Conservation (phyloP, 2,329 filamentous ascomycete genomes). For the Sporothrix mexicana region DNA sequence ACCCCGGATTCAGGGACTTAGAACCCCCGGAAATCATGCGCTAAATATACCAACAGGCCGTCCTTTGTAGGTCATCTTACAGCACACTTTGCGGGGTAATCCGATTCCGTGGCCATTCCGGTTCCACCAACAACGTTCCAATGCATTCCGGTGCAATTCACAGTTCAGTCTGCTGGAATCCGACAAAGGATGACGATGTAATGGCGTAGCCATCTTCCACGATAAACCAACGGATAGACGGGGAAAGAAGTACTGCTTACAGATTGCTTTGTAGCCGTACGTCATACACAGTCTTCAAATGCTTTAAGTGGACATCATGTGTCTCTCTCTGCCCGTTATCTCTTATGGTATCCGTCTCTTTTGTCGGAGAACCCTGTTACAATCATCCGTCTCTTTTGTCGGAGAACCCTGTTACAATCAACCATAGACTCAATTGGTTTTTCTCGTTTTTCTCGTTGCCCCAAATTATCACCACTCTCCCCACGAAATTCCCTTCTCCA, state of each 20-base stretch:
- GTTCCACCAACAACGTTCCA: background rate
- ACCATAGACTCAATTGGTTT: no score
- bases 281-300: no score
- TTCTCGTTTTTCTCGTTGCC: no score
- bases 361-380: no score
- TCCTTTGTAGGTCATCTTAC: background rate
- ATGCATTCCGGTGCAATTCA: background rate
- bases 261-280: no score
- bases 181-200: background rate
- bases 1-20: background rate
- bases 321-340: no score
- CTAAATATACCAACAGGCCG: no score
- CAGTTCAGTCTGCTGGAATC: background rate
- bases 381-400: no score
- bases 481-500: background rate
- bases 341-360: no score
- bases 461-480: background rate
- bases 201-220: background rate
- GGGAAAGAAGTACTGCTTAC: background rate
- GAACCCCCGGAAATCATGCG: background rate
- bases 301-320: background rate
- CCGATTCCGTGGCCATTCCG: background rate
- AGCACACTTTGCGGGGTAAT: constrained; percentile 4
- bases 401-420: no score
- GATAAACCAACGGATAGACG: background rate